phyloP scores from a whole-genome alignment of 164 flowering plant species.

The Berberis thunbergii region DNA sequence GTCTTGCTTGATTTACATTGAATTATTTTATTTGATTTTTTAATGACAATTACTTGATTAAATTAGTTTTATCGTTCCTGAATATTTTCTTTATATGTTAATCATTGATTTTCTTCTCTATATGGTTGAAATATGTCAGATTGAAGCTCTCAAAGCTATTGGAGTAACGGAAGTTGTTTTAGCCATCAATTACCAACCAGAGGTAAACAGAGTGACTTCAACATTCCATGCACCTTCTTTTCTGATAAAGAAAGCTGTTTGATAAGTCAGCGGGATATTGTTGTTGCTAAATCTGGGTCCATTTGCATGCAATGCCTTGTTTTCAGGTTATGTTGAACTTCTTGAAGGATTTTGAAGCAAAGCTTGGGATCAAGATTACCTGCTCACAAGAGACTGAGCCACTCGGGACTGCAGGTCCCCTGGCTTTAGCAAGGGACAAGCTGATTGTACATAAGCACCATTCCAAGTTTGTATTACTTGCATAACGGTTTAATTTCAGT shows the following conservation, averaged over 20 bases:
- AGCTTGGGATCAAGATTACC: slow-evolving; percentile 76
- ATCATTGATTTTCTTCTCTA: too few species aligned
- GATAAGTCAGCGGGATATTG: too few species aligned
- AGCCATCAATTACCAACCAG: slow-evolving; percentile 91
- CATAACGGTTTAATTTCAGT: too few species aligned
- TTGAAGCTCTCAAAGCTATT: slow-evolving; percentile 82
- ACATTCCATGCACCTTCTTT: too few species aligned
- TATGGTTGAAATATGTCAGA: slow-evolving; percentile 41
- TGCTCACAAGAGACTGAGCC: slow-evolving; percentile 95
- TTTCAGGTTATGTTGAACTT: slow-evolving; percentile 83
- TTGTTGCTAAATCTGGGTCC: too few species aligned
- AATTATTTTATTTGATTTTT: not conserved
- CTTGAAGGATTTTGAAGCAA: slow-evolving; percentile 76
- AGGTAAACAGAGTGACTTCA: too few species aligned
- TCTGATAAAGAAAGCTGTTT: too few species aligned
- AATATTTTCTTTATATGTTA: too few species aligned
- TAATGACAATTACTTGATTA: not conserved
- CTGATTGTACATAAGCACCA: too few species aligned
- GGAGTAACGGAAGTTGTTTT: slow-evolving; percentile 90
- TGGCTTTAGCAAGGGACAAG: slow-evolving; percentile 1
- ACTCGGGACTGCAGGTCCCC: slow-evolving; percentile 77
- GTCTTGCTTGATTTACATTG: not conserved
- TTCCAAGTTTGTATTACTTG: too few species aligned
- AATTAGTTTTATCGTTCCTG: too few species aligned
- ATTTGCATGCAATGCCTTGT: slow-evolving; percentile 70